Evolutionary conservation across 495 filamentous ascomycete species (phyloP), one percentile per base, ranked within the genome.

Genomic region (Penicillium ochrochloron): DNA sequence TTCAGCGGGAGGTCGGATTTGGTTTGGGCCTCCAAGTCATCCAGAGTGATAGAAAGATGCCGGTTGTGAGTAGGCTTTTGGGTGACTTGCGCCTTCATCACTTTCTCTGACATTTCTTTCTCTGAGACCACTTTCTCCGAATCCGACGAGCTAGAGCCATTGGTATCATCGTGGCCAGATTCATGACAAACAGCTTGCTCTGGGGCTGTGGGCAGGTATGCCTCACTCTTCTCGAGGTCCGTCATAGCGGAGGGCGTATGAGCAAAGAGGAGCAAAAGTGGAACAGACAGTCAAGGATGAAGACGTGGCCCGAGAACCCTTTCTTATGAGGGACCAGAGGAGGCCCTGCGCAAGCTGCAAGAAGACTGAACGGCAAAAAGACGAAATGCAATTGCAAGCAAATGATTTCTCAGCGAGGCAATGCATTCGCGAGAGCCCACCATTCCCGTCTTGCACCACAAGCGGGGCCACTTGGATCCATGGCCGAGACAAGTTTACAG

Each of bases 11-110:
- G 66, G n/a, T 59, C 46, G 12, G 39, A 52, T 29, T 52, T 29
- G 9, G 55, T 27, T 25, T 65, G 66, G 19, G 62, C 62, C 50
- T 68, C 66, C 11, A 68, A 14, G 27, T 68, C 66, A 56, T 41
- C 21, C 23, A 56, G 31, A 25, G 33, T 46, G 37, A 50, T 39
- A 21, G 59, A 51, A 2, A 29, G 39, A 11, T 59, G 4, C 23
- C 48, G 29, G 34, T 55, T 48, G 5, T 46, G 52, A 5, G 9
- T 17, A 5, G 27, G 42, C 19, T 62, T 61, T 10, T 68, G 59
- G 12, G 62, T 27, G 7, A 54, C 25, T n/a, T 59, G 15, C 7
- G 41, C 27, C 6, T 62, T 59, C 2, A 34, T 15, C 8, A 23
- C 25, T 44, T 62, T 61, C 39, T 57, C 64, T 14, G 21, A 25